Evolutionary conservation across 352 stramenopile species (phyloP).

Genomic region (Phytophthora pisi): DNA sequence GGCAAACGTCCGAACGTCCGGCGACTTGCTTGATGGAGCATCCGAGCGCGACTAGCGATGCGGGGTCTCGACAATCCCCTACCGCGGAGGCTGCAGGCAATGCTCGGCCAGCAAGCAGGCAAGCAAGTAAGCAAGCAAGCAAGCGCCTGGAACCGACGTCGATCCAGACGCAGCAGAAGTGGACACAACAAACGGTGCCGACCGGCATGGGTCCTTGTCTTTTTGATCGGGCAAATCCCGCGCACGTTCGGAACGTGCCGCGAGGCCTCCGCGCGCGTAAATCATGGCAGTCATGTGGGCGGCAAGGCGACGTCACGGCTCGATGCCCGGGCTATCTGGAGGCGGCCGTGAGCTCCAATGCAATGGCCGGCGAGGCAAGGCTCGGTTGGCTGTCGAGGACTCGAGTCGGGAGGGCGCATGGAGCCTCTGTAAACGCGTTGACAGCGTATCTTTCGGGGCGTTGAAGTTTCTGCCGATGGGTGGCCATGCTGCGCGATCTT

Average conservation of each 20-base stretch:
- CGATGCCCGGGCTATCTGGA: conserved; percentile 2
- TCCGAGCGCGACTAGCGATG: conserved; percentile 6
- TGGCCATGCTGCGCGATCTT: not conserved
- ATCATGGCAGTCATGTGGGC: conserved; percentile 12
- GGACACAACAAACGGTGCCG: conserved; percentile 19
- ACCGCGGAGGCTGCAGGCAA: too few species aligned
- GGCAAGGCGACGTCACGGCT: conserved; percentile 1
- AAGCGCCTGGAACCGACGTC: not conserved
- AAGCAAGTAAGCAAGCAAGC: too few species aligned
- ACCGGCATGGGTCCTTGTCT: conserved; percentile 17
- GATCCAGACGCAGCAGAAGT: conserved; percentile 8
- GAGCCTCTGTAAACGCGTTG: not conserved
- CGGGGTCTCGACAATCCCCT: conserved; percentile 16
- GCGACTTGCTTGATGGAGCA: conserved; percentile 4
- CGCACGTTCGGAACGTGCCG: conserved; percentile 29
- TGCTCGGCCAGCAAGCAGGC: too few species aligned
- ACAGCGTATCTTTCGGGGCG: not conserved
- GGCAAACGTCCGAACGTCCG: not conserved
- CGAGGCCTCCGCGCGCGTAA: conserved; percentile 21
- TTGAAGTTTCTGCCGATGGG: not conserved
- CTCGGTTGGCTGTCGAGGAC: conserved; percentile 8
- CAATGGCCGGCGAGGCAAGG: not conserved
- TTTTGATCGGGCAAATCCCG: conserved; percentile 31
- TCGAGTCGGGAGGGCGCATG: too few species aligned
- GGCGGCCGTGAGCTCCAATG: not conserved